Evolutionary conservation across 345 rosid species (phyloP), one percentile per base, ranked within the genome.

Genomic region (Ailanthus altissimus): DNA sequence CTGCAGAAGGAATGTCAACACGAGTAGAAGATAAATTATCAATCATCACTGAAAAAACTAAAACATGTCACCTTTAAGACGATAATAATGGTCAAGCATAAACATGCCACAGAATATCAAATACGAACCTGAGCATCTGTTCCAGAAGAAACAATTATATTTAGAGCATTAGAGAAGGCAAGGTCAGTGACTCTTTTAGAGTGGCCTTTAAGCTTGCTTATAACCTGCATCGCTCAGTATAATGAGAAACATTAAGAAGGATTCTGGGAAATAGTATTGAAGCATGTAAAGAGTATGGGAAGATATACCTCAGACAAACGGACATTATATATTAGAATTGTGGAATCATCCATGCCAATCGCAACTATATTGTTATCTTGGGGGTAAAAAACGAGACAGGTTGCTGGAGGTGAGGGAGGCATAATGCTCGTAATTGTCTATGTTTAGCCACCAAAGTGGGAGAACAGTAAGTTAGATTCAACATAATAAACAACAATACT

Each of bases 361-460:
- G 90, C 84, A 36, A 84, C 20, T 20, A 87, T 64, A 77, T 87
- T 89, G 70, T 87, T 87, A 67, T 89, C 89, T 67, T 54, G 82
- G 72, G 90, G 92, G 61, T 84, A 84, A 76, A 87, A 85, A 54
- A 90, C 85, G 67, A 89, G 87, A 78, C 20, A 82, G 36, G 90
- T 86, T 56, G 87, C 86, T 16, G 84, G 78, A 40, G 90, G 67
- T 62, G 67, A 62, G 6, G 67, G 45, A 32, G 67, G 67, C 67
- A 36, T 62, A 62, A 62, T 16, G n/a, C 14, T 62, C 23, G 8
- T 8, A 1, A 62, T 15, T 32, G 45, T 62, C 67, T 62, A 36
- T 32, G 45, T 21, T 32, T 8, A 61, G 5, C 21, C 43, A 36
- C 67, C 67, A 18, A 62, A 32, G 67, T 62, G 0, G 23, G 54